Conservation (phyloP, 2,329 filamentous ascomycete genomes). For the Ophiostoma fasciatum region DNA sequence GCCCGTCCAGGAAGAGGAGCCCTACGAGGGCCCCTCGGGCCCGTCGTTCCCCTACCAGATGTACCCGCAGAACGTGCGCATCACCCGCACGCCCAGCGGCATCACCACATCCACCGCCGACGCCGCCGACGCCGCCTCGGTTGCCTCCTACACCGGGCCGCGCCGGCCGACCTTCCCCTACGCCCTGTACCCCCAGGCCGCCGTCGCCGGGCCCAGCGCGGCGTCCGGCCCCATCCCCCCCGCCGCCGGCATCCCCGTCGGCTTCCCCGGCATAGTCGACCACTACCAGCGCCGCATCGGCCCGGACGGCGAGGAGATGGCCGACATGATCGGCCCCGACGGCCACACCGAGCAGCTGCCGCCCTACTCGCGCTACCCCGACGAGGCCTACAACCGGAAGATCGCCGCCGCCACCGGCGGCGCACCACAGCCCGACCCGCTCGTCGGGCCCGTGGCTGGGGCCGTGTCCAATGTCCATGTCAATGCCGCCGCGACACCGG, state of each 20-base stretch:
- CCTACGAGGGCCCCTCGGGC: conserved; percentile 53
- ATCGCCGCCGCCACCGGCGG: conserved; percentile 19
- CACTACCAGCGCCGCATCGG: conserved; percentile 59
- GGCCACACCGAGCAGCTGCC: conserved; percentile 85
- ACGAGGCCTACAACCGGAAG: conserved; percentile 50
- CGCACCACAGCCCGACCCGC: conserved; percentile 3
- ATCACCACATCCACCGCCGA: conserved; percentile 33
- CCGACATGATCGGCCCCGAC: conserved; percentile 73
- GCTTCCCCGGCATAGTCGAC: conserved; percentile 54
- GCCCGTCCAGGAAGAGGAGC: conserved; percentile 32
- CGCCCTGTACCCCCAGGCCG: conserved; percentile 71
- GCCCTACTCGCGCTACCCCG: conserved; percentile 80
- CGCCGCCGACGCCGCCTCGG: conserved; percentile 26
- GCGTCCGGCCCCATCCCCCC: conserved; percentile 5
- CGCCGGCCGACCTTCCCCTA: conserved; percentile 72
- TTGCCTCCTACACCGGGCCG: conserved; percentile 39
- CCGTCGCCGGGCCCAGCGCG: conserved; percentile 38
- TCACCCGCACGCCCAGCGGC: conserved; percentile 56
- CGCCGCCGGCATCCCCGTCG: conserved; percentile 41
- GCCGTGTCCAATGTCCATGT: no score
- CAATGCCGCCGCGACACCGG: no score
- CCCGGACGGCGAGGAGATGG: conserved; percentile 72
- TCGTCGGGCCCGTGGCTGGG: no score
- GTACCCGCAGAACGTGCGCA: conserved; percentile 65
- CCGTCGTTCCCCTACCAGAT: conserved; percentile 76